phyloP scores from a whole-genome alignment of 2,329 filamentous ascomycete species.

The Leptosphaerulina australis region DNA sequence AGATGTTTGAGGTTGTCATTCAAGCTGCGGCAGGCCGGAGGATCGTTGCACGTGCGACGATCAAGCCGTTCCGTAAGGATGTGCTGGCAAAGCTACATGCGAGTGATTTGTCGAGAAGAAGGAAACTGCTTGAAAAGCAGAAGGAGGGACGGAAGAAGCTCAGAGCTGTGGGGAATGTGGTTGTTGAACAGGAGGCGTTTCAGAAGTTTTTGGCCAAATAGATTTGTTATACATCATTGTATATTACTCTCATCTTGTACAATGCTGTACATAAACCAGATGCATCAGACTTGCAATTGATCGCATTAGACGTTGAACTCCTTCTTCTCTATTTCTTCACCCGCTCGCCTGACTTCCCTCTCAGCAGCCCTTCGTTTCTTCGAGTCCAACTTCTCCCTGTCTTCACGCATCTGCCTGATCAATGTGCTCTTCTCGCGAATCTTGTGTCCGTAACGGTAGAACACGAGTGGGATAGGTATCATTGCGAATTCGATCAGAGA shows the following conservation, averaged over 20 bases:
- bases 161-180: constrained; percentile 80
- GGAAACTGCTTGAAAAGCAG: constrained; percentile 93
- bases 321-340: constrained; percentile 16
- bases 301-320: constrained; percentile 18
- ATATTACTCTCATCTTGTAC: background rate
- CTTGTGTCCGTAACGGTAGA: constrained; percentile 67
- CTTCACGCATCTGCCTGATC: constrained; percentile 57
- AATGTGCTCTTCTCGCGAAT: constrained; percentile 63
- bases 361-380: constrained; percentile 49
- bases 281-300: no score
- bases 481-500: constrained; percentile 74
- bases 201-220: constrained; percentile 86
- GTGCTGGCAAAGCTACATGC: constrained; percentile 93
- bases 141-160: constrained; percentile 93
- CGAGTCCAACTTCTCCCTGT: constrained; percentile 50
- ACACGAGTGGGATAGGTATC: constrained; percentile 80
- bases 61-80: constrained; percentile 97
- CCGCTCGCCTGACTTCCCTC: constrained; percentile 51
- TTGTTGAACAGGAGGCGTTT: constrained; percentile 96
- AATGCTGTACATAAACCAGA: background rate
- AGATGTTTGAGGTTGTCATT: constrained; percentile 97
- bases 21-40: constrained; percentile 84
- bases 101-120: constrained; percentile 78
- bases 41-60: constrained; percentile 87
- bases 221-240: background rate